Evolutionary conservation across 306 rosid species (phyloP).

Genomic region (Casuarina cunninghamiana): DNA sequence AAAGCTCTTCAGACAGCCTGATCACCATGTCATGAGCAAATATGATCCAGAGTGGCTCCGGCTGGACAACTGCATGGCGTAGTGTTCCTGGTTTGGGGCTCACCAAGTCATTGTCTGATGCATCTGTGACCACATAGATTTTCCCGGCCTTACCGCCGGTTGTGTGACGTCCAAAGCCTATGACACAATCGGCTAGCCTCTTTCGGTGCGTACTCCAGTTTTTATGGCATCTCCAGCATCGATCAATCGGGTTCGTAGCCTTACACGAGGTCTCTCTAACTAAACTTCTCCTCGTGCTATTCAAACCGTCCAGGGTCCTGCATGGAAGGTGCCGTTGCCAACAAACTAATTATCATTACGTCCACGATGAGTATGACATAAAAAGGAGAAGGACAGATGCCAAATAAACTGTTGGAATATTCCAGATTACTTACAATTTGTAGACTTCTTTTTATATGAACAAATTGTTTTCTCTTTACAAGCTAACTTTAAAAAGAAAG

Average conservation of each 20-base stretch:
- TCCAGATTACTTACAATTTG: no score
- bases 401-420: no score
- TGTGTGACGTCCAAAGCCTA: constrained; percentile 45
- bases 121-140: constrained; percentile 39
- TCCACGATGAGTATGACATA: no score
- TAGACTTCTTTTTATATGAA: no score
- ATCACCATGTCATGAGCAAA: constrained; percentile 40
- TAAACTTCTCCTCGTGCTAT: constrained; percentile 37
- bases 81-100: constrained; percentile 50
- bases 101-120: constrained; percentile 33
- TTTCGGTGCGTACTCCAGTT: constrained; percentile 46
- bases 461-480: no score
- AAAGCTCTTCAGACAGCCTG: constrained; percentile 34
- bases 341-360: no score
- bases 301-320: constrained; percentile 26
- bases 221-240: constrained; percentile 54
- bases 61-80: constrained; percentile 35
- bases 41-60: constrained; percentile 47
- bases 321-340: neutral
- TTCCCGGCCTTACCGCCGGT: constrained; percentile 52
- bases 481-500: no score
- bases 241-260: constrained; percentile 50
- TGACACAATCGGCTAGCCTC: constrained; percentile 43
- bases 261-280: constrained; percentile 24
- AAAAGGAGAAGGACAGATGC: no score